Percentiles rank a stretch among this genome's conserved stretches.
phyloP scores from a whole-genome alignment of 768 basidiomycete species.

The Lactarius evosmus region DNA sequence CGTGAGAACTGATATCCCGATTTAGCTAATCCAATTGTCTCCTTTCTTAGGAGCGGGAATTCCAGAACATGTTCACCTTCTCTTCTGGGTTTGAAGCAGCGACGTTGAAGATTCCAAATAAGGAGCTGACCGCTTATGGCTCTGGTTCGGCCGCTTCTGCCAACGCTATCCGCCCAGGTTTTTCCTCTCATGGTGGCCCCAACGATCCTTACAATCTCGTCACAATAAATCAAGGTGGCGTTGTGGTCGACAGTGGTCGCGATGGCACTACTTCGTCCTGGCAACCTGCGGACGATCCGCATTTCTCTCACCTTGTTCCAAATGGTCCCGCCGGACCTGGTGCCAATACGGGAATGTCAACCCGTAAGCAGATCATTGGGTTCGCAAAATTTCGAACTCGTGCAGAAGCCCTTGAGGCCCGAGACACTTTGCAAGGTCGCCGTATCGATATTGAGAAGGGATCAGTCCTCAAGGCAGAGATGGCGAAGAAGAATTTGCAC shows the following conservation, averaged over 20 bases:
- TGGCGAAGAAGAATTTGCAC: conserved; percentile 99
- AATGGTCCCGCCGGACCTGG: conserved; percentile 22
- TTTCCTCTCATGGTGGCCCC: conserved; percentile 44
- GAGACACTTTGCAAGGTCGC: conserved; percentile 84
- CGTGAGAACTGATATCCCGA: conserved; percentile 18
- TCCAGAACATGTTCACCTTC: conserved; percentile 99
- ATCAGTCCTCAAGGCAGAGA: conserved; percentile 92
- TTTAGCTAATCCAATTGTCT: conserved; percentile 23
- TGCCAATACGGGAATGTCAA: conserved; percentile 39
- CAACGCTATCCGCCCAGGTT: conserved; percentile 27
- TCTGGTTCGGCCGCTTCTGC: conserved; percentile 30
- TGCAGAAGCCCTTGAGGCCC: conserved; percentile 80
- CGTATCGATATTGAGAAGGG: conserved; percentile 93
- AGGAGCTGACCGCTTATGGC: conserved; percentile 78
- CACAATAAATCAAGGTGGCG: conserved; percentile 77
- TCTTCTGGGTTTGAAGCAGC: conserved; percentile 95
- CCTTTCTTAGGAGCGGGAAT: conserved; percentile 83
- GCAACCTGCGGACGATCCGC: conserved; percentile 41
- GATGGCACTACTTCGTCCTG: conserved; percentile 72
- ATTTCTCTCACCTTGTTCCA: conserved; percentile 32
- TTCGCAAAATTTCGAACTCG: conserved; percentile 94
- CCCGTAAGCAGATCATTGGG: conserved; percentile 95
- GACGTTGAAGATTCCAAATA: conserved; percentile 94
- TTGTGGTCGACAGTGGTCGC: conserved; percentile 73
- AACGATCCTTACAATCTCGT: conserved; percentile 85